Conservation (phyloP, 2,329 filamentous ascomycete species). For the Arachnopeziza araneosa region DNA sequence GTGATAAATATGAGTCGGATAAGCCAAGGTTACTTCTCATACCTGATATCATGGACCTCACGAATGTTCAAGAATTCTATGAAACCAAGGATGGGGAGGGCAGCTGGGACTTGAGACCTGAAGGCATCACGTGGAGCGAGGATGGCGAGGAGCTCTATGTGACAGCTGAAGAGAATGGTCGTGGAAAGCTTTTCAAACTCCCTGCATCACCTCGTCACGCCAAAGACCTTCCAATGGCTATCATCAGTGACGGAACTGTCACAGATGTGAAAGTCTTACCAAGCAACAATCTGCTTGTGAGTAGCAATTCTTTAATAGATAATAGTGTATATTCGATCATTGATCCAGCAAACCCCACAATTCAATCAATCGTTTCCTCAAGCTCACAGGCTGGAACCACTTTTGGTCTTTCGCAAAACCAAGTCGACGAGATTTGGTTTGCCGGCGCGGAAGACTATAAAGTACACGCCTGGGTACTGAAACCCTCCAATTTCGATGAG, state of each 20-base stretch:
- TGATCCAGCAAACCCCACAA: conserved; percentile 35
- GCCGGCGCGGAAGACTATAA: conserved; percentile 55
- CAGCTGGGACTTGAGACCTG: conserved; percentile 54
- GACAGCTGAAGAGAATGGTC: conserved; percentile 66
- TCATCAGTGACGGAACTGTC: conserved; percentile 51
- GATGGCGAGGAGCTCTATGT: conserved; percentile 62
- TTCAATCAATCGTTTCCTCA: conserved; percentile 49
- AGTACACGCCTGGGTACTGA: conserved; percentile 60
- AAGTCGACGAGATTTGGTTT: conserved; percentile 66
- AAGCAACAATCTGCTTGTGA: conserved; percentile 53
- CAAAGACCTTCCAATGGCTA: conserved; percentile 40
- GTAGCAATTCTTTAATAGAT: conserved; percentile 63
- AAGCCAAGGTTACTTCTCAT: conserved; percentile 63
- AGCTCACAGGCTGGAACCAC: conserved; percentile 58
- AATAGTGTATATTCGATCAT: conserved; percentile 61
- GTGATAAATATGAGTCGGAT: conserved; percentile 75
- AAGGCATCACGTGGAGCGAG: conserved; percentile 50
- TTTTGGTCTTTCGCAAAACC: conserved; percentile 58
- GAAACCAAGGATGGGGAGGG: conserved; percentile 57
- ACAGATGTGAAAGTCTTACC: conserved; percentile 47
- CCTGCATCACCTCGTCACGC: conserved; percentile 49
- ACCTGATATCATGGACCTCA: conserved; percentile 52
- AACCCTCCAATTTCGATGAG: conserved; percentile 61
- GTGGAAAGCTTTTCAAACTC: conserved; percentile 55
- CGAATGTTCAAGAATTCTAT: conserved; percentile 57